Percentiles rank a stretch among this genome's conserved stretches.
phyloP scores from a whole-genome alignment of 75 land plant genomes.

The Pseudotsuga menziesii region DNA sequence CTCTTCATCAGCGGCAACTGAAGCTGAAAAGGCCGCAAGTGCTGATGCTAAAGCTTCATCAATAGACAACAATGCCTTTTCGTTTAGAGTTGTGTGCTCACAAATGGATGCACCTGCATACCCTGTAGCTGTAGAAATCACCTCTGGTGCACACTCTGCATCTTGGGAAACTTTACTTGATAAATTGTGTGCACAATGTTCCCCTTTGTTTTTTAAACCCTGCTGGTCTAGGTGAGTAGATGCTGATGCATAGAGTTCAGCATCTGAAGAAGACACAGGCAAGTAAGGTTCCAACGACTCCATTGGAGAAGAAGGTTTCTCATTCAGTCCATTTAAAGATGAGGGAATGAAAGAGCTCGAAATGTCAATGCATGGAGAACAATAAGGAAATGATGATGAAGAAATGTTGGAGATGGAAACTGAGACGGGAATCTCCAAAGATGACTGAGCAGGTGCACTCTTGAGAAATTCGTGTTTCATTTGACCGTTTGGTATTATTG shows the following conservation, averaged over 20 bases:
- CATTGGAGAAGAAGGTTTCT: neutral
- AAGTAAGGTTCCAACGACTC: neutral
- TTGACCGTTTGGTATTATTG: neutral
- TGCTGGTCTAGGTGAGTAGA: neutral
- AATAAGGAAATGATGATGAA: neutral
- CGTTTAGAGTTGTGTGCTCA: neutral
- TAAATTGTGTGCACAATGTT: neutral
- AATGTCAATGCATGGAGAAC: neutral
- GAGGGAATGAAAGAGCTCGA: neutral
- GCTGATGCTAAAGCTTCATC: constrained; percentile 9
- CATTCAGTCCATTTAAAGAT: neutral
- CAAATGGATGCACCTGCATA: neutral
- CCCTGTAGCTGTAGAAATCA: neutral
- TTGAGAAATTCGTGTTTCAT: neutral
- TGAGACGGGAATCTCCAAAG: neutral
- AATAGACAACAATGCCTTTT: neutral
- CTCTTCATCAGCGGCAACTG: constrained; percentile 2
- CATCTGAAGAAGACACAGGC: neutral
- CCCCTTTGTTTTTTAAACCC: neutral
- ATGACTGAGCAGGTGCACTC: neutral
- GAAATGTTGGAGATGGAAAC: neutral
- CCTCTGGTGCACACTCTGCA: neutral
- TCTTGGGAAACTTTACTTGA: neutral
- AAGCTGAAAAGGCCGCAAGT: constrained; percentile 10
- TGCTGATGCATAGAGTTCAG: neutral